phyloP scores from a whole-genome alignment of 2,329 filamentous ascomycete species.

The Microcyclospora pomicola region DNA sequence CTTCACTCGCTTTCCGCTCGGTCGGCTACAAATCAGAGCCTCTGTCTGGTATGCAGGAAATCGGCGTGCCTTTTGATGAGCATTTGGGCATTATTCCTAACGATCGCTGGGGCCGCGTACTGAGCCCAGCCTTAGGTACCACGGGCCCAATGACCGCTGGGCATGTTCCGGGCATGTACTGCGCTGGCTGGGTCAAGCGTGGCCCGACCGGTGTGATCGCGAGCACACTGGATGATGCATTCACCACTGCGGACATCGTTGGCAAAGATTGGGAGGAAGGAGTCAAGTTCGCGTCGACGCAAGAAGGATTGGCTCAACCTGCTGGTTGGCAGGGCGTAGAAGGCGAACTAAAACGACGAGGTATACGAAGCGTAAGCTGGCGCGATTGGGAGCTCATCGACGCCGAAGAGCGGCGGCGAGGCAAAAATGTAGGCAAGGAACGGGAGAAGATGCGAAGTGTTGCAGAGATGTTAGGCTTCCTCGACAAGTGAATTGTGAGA shows the following conservation, averaged over 20 bases:
- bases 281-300: slow-evolving; percentile 29
- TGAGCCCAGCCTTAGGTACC: slow-evolving; percentile 29
- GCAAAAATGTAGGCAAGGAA: slow-evolving; percentile 55
- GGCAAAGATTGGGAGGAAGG: slow-evolving; percentile 55
- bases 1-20: slow-evolving; percentile 73
- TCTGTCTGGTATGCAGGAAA: slow-evolving; percentile 56
- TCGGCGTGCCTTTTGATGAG: slow-evolving; percentile 67
- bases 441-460: slow-evolving; percentile 53
- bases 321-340: slow-evolving; percentile 68
- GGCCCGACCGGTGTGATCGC: slow-evolving; percentile 94
- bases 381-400: slow-evolving; percentile 79
- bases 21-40: slow-evolving; percentile 82
- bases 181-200: slow-evolving; percentile 89
- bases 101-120: slow-evolving; percentile 63
- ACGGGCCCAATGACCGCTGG: slow-evolving; percentile 29
- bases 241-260: slow-evolving; percentile 74
- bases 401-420: slow-evolving; percentile 54
- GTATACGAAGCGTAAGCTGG: slow-evolving; percentile 60
- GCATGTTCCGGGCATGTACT: slow-evolving; percentile 64
- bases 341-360: slow-evolving; percentile 41
- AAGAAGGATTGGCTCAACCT: slow-evolving; percentile 19
- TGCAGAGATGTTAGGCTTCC: slow-evolving; percentile 42
- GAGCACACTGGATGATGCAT: slow-evolving; percentile 90
- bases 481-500: slow-evolving; percentile 18
- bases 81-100: slow-evolving; percentile 66